These are phyloP conservation scores for Ceratobasidium sp. DNA, from an alignment of 1,284 basidiomycete genomes.

Conservation along the genomic window DNA sequence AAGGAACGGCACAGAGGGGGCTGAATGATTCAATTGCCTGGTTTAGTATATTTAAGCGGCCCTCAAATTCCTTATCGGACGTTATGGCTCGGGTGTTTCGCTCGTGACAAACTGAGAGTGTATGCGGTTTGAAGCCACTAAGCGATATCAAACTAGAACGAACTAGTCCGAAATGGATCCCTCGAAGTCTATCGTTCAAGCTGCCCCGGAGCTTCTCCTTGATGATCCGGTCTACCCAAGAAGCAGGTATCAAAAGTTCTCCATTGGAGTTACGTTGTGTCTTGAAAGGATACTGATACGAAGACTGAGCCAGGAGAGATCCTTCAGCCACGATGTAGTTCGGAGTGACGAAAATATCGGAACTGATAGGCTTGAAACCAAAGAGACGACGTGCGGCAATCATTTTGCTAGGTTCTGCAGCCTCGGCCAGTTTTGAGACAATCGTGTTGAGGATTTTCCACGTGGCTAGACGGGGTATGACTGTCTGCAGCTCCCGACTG, in stretches of 20 bases:
- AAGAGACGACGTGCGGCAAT: not conserved
- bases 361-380: conserved; percentile 8
- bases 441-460: not conserved
- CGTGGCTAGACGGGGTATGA: not conserved
- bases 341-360: not conserved
- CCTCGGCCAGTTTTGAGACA: not conserved
- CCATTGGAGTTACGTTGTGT: not conserved
- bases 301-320: not conserved
- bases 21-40: not conserved
- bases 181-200: conserved; percentile 1
- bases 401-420: not conserved
- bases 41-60: no score
- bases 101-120: no score
- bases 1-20: not conserved
- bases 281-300: not conserved
- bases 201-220: not conserved
- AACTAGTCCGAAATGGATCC: no score
- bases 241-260: not conserved
- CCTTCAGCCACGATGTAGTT: conserved; percentile 1
- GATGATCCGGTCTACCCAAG: conserved; percentile 7
- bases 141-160: not conserved
- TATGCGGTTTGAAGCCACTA: not conserved
- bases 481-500: not conserved
- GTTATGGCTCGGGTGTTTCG: no score
- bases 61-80: no score